Base-by-base conservation (phyloP, 495 filamentous ascomycete species). In the Podospora pseudoanserina region DNA sequence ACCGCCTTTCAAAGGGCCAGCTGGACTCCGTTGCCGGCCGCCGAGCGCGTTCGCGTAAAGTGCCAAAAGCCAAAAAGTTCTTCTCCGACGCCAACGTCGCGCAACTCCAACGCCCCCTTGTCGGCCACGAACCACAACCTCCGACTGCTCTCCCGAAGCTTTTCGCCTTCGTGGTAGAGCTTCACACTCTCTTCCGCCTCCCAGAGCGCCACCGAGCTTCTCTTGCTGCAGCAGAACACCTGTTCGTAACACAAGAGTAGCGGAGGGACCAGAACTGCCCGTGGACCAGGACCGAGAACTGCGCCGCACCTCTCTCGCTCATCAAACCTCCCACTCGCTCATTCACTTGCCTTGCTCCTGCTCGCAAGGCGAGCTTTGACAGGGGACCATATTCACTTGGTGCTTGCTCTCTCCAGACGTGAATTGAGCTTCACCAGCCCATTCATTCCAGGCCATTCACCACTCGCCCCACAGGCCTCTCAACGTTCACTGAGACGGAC, bases 1-100 rank as follows among this genome's bases (percentile, higher is more conserved):
- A 20, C 55, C n/a, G 55, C 23, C 55, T 58, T 58, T 58, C 4
- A 19, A 58, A 58, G 26, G 59, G 59, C 26, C 59, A 61, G n/a
- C 55, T 58, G 23, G 55, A 58, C 55, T 58, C 64, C 61, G 60
- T 65, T 65, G 53, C 64, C 49, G 53, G 64, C 64, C 64, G 54
- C 44, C 64, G 49, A 57, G 63, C 19, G 65, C 69, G 69, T 60
- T 58, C 69, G 69, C 69, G 62, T 67, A 63, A 64, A 70, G 65
- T 57, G 56, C 60, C 65, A 68, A 71, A 71, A 71, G 39, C 60
- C 69, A 68, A 71, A 71, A 71, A 66, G 58, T 71, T 54, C 67
- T 60, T 65, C 30, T 68, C 60, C 69, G 39, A 65, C 65, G 61
- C 65, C 69, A 64, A 54, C 55, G 63, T 65, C 49, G 69, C 69